Evolutionary conservation across 2,329 filamentous ascomycete species (phyloP), one percentile per base, ranked within the genome.

Genomic region (Sclerotinia spermophila): DNA sequence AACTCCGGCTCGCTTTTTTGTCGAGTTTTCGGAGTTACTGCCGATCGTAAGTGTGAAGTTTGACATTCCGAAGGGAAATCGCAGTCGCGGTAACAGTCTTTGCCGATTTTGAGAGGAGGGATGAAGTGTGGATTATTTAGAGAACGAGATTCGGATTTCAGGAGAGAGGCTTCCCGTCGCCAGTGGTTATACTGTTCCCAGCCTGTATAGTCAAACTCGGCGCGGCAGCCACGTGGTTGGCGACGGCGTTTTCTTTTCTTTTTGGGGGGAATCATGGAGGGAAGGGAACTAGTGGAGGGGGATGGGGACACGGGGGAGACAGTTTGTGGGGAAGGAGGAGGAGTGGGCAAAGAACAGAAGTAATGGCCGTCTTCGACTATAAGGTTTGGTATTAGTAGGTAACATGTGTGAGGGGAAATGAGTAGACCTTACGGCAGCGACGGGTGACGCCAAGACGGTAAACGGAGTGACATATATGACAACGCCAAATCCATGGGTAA

Each of bases 401-500:
- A 24, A 10, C 10, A 4, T 66, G 44, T 2, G 44, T 42, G n/a
- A 45, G n/a, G 42, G 17, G 21, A 15, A 24, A 15, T 30, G 44
- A 19, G 44, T 8, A 55, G 2, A 44, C 24, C 67, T 69, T 69
- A 69, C 67, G 76, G 44, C 79, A 81, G 11, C 79, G 78, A 3
- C 79, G 78, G 6, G 79, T 81, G 67, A 77, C 78, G 10, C 75
- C 76, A 17, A 81, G 75, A 11, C 72, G 74, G 69, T 80, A 81
- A 15, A 77, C 68, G 0, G 68, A 77, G 6, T 71, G 71, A 62
- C 80, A 81, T 19, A 71, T 71, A 67, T 79, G 79, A 68, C 80
- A 81, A 24, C 78, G 77, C 79, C 79, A 81, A 15, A 80, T 67
- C 79, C 78, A 81, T n/a, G 79, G 73, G 17, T 58, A n/a, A 68